These are phyloP conservation scores for Iris macrosiphon DNA, from an alignment of 106 monocot genomes.

Conservation along the genomic window DNA sequence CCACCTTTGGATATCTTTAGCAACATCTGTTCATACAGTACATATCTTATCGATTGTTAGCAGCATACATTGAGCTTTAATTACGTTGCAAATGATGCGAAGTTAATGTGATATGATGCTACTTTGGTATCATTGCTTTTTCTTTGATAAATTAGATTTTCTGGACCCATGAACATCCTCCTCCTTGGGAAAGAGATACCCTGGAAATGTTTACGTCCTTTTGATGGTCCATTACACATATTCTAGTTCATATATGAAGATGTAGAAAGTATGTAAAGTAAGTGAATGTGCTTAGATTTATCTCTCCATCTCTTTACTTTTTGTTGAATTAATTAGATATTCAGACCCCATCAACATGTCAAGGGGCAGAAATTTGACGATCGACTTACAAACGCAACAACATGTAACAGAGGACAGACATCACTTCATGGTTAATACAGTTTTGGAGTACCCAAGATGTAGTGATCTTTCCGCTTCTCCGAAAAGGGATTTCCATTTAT, in stretches of 20 bases:
- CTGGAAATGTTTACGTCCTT: not conserved
- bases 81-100: no score
- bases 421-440: no score
- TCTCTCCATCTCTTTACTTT: not conserved
- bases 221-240: not conserved
- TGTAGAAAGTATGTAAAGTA: not conserved
- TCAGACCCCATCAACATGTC: conserved; percentile 32
- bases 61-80: no score
- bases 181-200: not conserved
- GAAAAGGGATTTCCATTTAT: conserved; percentile 22
- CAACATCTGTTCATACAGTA: no score
- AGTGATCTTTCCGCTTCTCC: conserved; percentile 33
- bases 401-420: conserved; percentile 25
- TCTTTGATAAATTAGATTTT: not conserved
- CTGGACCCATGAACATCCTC: not conserved
- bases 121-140: not conserved
- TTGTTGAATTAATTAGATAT: conserved; percentile 27
- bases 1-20: no score
- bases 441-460: conserved; percentile 27
- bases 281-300: not conserved
- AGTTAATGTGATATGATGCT: not conserved
- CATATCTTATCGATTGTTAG: no score
- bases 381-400: conserved; percentile 16
- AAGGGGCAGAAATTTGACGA: conserved; percentile 24
- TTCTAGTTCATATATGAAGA: not conserved